Conservation (phyloP, 75 land plant genomes). For the Chamaecyparis obtusa region DNA sequence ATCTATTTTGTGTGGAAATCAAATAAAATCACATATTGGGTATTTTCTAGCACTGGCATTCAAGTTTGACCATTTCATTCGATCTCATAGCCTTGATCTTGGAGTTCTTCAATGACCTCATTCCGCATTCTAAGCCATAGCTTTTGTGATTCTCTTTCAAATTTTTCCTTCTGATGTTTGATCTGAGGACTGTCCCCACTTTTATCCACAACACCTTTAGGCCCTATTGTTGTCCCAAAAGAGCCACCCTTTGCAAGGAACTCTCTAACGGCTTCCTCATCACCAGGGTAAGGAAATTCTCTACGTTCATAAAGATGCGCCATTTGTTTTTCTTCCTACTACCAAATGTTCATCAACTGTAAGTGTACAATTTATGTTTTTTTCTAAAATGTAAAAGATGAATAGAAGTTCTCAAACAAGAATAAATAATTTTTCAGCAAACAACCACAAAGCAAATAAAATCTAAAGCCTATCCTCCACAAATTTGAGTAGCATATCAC, state of each 20-base stretch:
- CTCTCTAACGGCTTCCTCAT: conserved; percentile 67
- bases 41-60: background rate
- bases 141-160: conserved; percentile 65
- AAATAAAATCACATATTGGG: background rate
- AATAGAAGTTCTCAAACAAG: background rate
- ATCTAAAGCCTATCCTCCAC: background rate
- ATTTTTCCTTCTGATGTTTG: conserved; percentile 45
- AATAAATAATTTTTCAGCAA: background rate
- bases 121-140: conserved; percentile 81
- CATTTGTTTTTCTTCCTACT: conserved; percentile 67
- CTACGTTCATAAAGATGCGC: conserved; percentile 68
- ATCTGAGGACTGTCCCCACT: conserved; percentile 42
- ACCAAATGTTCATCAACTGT: conserved; percentile 1
- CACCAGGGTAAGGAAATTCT: conserved; percentile 73
- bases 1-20: background rate
- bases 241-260: conserved; percentile 66
- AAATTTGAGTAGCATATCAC: background rate
- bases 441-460: background rate
- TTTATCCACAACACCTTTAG: conserved; percentile 48
- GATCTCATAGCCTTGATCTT: conserved; percentile 63
- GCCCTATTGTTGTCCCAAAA: conserved; percentile 68
- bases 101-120: conserved; percentile 65
- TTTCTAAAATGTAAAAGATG: background rate
- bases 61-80: conserved; percentile 23
- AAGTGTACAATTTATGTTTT: background rate